A percentile compares a stretch with the other conserved stretches of the same genome.
phyloP scores from a whole-genome alignment of 352 stramenopile genomes.

The Phytopythium oedochilum region DNA sequence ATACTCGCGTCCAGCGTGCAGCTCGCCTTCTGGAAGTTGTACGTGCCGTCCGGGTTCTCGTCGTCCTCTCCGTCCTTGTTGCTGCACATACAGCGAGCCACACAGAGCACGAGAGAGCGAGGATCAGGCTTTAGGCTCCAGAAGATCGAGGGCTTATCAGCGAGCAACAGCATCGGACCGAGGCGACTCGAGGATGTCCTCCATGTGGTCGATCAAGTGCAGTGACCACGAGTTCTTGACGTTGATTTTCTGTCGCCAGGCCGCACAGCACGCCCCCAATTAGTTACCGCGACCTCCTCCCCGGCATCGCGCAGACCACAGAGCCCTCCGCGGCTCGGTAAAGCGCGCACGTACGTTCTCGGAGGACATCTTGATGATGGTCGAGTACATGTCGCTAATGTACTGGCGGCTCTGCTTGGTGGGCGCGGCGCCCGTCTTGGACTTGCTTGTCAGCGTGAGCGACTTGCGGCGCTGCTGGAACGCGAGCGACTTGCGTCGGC shows the following conservation, averaged over 20 bases:
- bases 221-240: conserved; percentile 96
- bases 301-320: not conserved
- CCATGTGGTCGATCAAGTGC: conserved; percentile 97
- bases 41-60: conserved; percentile 49
- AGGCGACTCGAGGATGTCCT: conserved; percentile 86
- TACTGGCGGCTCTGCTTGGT: conserved; percentile 60
- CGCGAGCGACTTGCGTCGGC: conserved; percentile 54
- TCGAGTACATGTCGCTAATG: conserved; percentile 90
- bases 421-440: not conserved
- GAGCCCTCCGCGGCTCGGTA: too few species aligned
- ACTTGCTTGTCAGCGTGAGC: conserved; percentile 41
- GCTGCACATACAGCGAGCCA: not conserved
- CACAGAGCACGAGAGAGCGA: not conserved
- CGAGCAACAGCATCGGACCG: conserved; percentile 25
- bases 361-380: conserved; percentile 90
- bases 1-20: conserved; percentile 98
- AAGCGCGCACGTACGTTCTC: conserved; percentile 63
- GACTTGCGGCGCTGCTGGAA: conserved; percentile 71
- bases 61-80: conserved; percentile 23
- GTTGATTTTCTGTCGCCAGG: conserved; percentile 93
- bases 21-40: conserved; percentile 97
- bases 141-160: too few species aligned
- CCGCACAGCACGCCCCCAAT: not conserved
- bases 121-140: too few species aligned
- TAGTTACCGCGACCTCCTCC: not conserved